Percentiles rank a stretch among this genome's conserved stretches.
Evolutionary conservation across 179 eudicot genomes (phyloP).

Genomic region (Carnegiea gigantea): DNA sequence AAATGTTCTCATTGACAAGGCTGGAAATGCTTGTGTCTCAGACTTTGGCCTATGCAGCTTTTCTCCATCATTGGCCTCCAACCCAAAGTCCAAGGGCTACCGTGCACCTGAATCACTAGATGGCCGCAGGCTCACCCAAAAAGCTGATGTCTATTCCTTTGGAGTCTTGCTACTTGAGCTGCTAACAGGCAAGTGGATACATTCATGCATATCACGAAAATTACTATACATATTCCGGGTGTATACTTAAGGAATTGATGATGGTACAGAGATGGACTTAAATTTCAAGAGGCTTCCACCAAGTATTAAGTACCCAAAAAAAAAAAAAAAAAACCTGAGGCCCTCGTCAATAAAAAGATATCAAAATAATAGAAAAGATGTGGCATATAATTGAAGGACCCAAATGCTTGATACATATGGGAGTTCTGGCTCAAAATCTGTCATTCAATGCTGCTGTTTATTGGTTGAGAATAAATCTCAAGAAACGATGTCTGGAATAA

Average conservation of each 20-base stretch:
- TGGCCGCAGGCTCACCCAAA: slow-evolving; percentile 54
- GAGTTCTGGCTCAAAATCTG: too few relatives aligned
- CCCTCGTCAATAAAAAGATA: too few relatives aligned
- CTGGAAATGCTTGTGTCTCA: slow-evolving; percentile 66
- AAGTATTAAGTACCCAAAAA: too few relatives aligned
- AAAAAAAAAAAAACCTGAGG: too few relatives aligned
- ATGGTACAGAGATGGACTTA: background rate
- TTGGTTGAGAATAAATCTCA: too few relatives aligned
- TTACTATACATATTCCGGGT: background rate
- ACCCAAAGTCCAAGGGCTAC: slow-evolving; percentile 62
- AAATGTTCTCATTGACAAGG: slow-evolving; percentile 71
- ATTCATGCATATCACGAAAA: background rate
- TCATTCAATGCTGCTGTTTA: too few relatives aligned
- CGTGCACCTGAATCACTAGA: slow-evolving; percentile 72
- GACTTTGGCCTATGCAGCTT: slow-evolving; percentile 77
- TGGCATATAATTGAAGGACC: too few relatives aligned
- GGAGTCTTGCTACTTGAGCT: slow-evolving; percentile 83
- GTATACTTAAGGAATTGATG: background rate
- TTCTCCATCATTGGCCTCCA: slow-evolving; percentile 36
- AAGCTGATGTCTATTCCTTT: slow-evolving; percentile 82
- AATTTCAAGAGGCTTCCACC: background rate
- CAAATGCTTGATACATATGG: too few relatives aligned
- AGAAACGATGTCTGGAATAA: too few relatives aligned
- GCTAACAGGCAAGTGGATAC: slow-evolving; percentile 51
- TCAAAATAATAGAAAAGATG: too few relatives aligned